Percentiles rank a stretch among this genome's conserved stretches.
phyloP scores from a whole-genome alignment of 73 alveolate species.

The Symbiodinium natans region DNA sequence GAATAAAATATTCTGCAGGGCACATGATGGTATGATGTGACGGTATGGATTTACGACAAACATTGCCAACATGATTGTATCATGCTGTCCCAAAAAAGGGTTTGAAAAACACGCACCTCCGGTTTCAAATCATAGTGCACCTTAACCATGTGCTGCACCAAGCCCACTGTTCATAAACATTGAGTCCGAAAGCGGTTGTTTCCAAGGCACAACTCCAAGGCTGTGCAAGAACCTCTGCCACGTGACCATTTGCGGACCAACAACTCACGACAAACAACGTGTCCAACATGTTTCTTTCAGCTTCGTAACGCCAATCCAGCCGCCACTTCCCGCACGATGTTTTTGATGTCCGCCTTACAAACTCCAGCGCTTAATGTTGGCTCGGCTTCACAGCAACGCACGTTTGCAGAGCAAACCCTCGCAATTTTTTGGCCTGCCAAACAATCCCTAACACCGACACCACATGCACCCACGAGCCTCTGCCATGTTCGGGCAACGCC shows the following conservation, averaged over 20 bases:
- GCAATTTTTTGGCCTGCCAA: too few relatives aligned
- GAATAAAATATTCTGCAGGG: constrained; percentile 63
- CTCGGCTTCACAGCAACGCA: too few relatives aligned
- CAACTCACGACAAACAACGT: too few relatives aligned
- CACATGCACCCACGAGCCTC: constrained; percentile 22
- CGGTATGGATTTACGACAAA: too few relatives aligned
- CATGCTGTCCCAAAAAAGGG: too few relatives aligned
- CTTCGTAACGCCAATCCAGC: constrained; percentile 9
- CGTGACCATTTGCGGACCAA: too few relatives aligned
- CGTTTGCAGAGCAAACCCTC: too few relatives aligned
- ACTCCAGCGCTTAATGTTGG: too few relatives aligned
- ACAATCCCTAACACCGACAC: too few relatives aligned
- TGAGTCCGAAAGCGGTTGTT: background rate
- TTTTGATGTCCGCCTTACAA: constrained; percentile 35
- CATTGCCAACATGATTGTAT: too few relatives aligned
- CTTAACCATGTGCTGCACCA: background rate
- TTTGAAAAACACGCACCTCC: constrained; percentile 12
- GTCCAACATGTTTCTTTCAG: background rate
- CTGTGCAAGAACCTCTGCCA: constrained; percentile 27
- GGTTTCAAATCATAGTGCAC: constrained; percentile 78
- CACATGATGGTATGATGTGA: background rate
- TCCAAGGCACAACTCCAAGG: constrained; percentile 34
- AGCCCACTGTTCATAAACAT: background rate
- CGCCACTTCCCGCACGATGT: constrained; percentile 6
- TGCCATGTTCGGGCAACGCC: constrained; percentile 87